Conservation (phyloP, 2,329 filamentous ascomycete species). For the Cordyceps fumosorosea region DNA sequence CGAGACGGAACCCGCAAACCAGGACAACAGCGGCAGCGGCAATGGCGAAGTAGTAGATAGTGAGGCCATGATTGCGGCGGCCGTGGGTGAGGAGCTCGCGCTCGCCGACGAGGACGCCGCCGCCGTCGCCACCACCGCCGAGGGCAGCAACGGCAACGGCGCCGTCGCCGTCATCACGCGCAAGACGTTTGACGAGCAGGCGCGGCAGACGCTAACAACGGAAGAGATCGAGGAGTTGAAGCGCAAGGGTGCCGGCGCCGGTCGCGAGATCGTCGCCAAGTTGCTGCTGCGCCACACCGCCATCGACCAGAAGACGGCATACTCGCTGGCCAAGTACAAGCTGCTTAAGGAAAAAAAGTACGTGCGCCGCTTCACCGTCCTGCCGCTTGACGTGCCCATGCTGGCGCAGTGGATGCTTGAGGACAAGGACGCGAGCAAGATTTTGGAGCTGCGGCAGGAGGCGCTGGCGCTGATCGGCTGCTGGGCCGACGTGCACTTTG, state of each 20-base stretch:
- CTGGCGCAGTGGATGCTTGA: constrained; percentile 71
- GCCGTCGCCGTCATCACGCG: constrained; percentile 39
- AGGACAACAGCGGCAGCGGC: constrained; percentile 40
- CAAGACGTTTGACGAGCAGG: constrained; percentile 53
- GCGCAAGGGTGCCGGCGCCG: constrained; percentile 67
- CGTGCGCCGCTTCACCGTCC: constrained; percentile 74
- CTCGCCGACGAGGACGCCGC: constrained; percentile 30
- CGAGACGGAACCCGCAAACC: constrained; percentile 26
- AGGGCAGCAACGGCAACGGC: constrained; percentile 25
- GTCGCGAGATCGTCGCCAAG: constrained; percentile 87
- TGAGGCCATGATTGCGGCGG: constrained; percentile 31
- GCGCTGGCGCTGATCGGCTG: constrained; percentile 73
- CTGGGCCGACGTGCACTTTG: constrained; percentile 82
- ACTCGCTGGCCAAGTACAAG: constrained; percentile 93
- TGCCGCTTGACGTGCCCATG: constrained; percentile 74
- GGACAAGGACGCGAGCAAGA: constrained; percentile 72
- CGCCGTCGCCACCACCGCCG: constrained; percentile 23
- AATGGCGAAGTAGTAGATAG: constrained; percentile 21
- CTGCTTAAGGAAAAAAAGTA: constrained; percentile 92
- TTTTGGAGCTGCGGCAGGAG: constrained; percentile 83
- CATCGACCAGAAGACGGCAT: constrained; percentile 89
- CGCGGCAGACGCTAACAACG: constrained; percentile 69
- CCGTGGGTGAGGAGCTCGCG: constrained; percentile 35
- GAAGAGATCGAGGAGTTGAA: constrained; percentile 71
- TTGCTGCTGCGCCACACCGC: constrained; percentile 83